These are phyloP conservation scores for Xylariales sp. DNA, from an alignment of 2,329 filamentous ascomycete genomes.

Conservation along the genomic window DNA sequence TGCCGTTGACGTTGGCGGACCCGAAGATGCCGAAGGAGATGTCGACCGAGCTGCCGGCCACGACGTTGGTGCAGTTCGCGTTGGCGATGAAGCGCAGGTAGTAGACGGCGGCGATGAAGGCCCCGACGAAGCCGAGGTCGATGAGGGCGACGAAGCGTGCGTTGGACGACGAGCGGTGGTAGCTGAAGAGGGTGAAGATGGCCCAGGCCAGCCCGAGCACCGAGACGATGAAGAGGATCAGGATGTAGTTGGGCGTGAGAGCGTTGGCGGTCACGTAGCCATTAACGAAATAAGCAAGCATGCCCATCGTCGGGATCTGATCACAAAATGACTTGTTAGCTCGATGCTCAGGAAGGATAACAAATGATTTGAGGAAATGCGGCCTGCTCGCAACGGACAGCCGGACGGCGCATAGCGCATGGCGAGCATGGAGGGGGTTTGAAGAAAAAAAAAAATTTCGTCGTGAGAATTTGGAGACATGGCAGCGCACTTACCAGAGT, in stretches of 20 bases:
- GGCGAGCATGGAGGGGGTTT: too few species aligned
- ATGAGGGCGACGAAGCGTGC: constrained; percentile 57
- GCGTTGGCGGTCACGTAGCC: constrained; percentile 51
- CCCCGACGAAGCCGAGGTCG: constrained; percentile 59
- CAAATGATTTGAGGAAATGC: too few species aligned
- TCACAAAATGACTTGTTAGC: too few species aligned
- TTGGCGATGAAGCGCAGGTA: constrained; percentile 53
- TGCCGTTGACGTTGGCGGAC: constrained; percentile 45
- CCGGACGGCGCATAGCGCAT: too few species aligned
- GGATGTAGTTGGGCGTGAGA: constrained; percentile 58
- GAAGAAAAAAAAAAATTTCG: too few species aligned
- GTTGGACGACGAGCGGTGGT: constrained; percentile 58
- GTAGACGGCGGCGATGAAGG: constrained; percentile 60
- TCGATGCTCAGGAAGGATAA: too few species aligned
- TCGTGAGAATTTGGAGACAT: not conserved
- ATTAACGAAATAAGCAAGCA: constrained; percentile 64
- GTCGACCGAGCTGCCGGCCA: constrained; percentile 43
- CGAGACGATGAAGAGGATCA: constrained; percentile 64
- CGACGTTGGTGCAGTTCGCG: constrained; percentile 64
- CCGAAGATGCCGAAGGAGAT: constrained; percentile 60
- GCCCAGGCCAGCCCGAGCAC: constrained; percentile 61
- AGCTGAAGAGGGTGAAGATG: constrained; percentile 61
- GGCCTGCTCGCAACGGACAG: too few species aligned
- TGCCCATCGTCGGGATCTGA: constrained; percentile 62
- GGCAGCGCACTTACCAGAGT: constrained; percentile 53